Evolutionary conservation across 805 yeast genomes (phyloP), one percentile per base, ranked within the genome.

Genomic region (Groenewaldozyma salmanticensis): DNA sequence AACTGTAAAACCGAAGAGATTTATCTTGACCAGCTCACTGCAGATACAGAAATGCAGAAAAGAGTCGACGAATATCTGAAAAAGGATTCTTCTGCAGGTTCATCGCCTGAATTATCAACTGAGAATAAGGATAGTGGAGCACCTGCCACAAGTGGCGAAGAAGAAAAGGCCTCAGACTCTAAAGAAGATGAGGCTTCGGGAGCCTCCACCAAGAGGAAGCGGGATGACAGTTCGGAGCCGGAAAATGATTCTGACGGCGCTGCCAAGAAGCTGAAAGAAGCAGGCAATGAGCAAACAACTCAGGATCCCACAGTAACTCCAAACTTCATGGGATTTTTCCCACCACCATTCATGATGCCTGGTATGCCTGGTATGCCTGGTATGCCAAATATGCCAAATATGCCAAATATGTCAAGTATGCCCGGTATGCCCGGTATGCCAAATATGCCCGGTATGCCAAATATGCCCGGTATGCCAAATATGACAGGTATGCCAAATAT

Each of bases 1-100:
- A 79, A 77, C 48, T 90, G 98, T 65, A 75, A 72, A 2, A 71
- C 69, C 15, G 76, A 74, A 19, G 96, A 87, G 43, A 70, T 84
- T 1, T 77, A 77, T 46, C 67, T 90, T 37, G 98, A 90, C 60
- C 72, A 79, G 15, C 65, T 90, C 35, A 66, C 67, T 4, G 67
- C 70, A 1, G 87, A 85, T 54, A 66, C 67, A 36, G 83, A 72
- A n/a, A 65, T 76, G 55, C 73, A 73, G 42, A 59, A 62, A 24
- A 69, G 74, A 42, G 71, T 88, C 16, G 62, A 71, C 22, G 66
- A 68, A 27, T 83, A 52, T 22, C 40, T 44, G 20, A 48, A 38
- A 37, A 43, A 40, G 7, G 36, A n/a, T n/a, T n/a, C n/a, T n/a
- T n/a, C n/a, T n/a, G 39, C 31, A 37, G 5, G 29, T 27, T 4